These are phyloP conservation scores for Pythium pyrilobum DNA, from an alignment of 352 stramenopile genomes.

Conservation along the genomic window DNA sequence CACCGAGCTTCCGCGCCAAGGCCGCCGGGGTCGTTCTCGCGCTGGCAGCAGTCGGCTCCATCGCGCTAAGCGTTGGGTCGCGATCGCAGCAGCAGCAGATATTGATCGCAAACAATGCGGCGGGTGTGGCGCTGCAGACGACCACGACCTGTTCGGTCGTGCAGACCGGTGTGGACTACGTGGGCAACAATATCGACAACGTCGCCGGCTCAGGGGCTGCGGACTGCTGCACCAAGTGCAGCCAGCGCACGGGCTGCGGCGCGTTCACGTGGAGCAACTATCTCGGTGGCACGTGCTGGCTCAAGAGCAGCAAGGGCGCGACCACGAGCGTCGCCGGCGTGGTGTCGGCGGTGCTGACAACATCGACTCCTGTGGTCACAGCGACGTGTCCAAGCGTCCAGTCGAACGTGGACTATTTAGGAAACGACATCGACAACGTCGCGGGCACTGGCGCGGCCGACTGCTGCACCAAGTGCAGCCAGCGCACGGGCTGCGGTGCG, in stretches of 20 bases:
- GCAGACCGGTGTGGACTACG: slow-evolving; percentile 12
- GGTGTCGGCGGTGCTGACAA: neutral
- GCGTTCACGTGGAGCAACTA: slow-evolving; percentile 14
- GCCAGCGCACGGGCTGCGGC: neutral
- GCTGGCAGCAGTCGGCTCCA: no score
- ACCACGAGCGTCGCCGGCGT: neutral
- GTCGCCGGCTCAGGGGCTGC: neutral
- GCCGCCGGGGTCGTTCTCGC: no score
- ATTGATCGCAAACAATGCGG: neutral
- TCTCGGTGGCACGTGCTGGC: slow-evolving; percentile 45
- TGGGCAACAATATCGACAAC: slow-evolving; percentile 7
- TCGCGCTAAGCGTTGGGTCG: no score
- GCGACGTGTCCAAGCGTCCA: neutral
- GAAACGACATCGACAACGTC: slow-evolving; percentile 14
- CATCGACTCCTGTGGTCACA: neutral
- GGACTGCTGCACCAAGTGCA: slow-evolving; percentile 8
- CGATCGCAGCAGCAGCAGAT: neutral
- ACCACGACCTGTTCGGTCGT: slow-evolving; percentile 1
- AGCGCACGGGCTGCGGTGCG: slow-evolving; percentile 10
- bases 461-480: slow-evolving; percentile 15
- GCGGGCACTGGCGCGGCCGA: slow-evolving; percentile 1
- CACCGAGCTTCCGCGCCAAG: no score
- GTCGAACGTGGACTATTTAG: neutral
- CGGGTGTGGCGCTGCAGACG: neutral
- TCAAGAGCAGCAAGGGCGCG: slow-evolving; percentile 28